These are phyloP conservation scores for Solanum paucissectum DNA, from an alignment of 257 asterid genomes.

Conservation along the genomic window DNA sequence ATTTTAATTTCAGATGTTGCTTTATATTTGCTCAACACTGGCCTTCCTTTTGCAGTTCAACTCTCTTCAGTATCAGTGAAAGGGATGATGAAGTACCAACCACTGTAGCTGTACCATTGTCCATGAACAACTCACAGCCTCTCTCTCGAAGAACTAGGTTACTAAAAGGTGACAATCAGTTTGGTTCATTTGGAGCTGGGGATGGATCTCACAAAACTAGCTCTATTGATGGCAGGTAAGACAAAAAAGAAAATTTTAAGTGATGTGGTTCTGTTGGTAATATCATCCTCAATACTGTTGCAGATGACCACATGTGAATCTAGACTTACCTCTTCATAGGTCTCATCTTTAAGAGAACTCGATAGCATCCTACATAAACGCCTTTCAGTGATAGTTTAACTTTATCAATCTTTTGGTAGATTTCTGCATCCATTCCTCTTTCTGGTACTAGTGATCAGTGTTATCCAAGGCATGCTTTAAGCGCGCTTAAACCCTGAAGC, in stretches of 20 bases:
- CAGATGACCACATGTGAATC: background rate
- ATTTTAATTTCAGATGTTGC: slow-evolving; percentile 2
- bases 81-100: slow-evolving; percentile 71
- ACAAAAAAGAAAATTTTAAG: background rate
- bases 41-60: slow-evolving; percentile 46
- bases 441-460: background rate
- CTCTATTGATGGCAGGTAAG: slow-evolving; percentile 86
- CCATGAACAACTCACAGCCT: slow-evolving; percentile 55
- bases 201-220: slow-evolving; percentile 52
- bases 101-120: slow-evolving; percentile 38
- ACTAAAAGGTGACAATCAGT: slow-evolving; percentile 59
- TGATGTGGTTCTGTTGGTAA: background rate
- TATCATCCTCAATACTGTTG: background rate
- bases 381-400: background rate
- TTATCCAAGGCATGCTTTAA: too few species aligned
- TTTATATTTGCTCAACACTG: background rate
- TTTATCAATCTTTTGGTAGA: background rate
- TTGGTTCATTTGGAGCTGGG: slow-evolving; percentile 42
- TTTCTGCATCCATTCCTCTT: background rate
- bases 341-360: background rate
- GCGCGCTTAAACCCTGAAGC: too few species aligned
- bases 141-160: slow-evolving; percentile 93
- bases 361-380: background rate
- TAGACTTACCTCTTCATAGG: background rate
- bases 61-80: slow-evolving; percentile 51